A percentile compares a stretch with the other conserved stretches of the same genome.
Evolutionary conservation across 1,139 yeast genomes (phyloP).

Genomic region (Wickerhamomyces sp.): DNA sequence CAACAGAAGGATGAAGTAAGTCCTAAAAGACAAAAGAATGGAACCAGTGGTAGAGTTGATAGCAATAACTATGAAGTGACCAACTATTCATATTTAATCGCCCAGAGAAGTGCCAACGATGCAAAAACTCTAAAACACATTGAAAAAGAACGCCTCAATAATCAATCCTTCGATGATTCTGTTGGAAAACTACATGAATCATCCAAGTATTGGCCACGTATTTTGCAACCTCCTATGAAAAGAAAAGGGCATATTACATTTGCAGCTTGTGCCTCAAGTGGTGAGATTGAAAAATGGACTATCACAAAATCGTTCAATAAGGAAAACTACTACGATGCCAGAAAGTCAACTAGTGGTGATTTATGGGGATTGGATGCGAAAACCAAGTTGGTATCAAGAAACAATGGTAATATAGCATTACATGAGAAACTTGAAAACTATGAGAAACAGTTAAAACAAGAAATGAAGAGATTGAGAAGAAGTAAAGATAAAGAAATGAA

Average conservation of each 20-base stretch:
- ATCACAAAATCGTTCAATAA: slow-evolving; percentile 76
- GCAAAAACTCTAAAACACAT: slow-evolving; percentile 24
- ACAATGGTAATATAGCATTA: slow-evolving; percentile 25
- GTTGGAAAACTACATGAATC: slow-evolving; percentile 33
- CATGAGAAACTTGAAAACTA: slow-evolving; percentile 26
- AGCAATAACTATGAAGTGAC: slow-evolving; percentile 73
- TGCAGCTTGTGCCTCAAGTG: slow-evolving; percentile 77
- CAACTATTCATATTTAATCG: slow-evolving; percentile 70
- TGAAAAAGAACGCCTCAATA: slow-evolving; percentile 21
- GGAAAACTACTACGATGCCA: slow-evolving; percentile 82
- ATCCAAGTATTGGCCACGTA: slow-evolving; percentile 58
- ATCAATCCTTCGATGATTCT: slow-evolving; percentile 7
- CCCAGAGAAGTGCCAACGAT: slow-evolving; percentile 49
- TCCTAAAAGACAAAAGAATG: slow-evolving; percentile 46
- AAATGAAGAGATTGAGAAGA: slow-evolving; percentile 17
- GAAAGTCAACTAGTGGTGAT: slow-evolving; percentile 84
- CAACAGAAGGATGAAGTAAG: slow-evolving; percentile 28
- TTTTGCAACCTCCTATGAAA: slow-evolving; percentile 68
- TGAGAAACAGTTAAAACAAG: slow-evolving; percentile 19
- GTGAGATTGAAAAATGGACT: slow-evolving; percentile 81
- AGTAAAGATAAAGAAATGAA: slow-evolving; percentile 19
- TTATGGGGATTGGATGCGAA: slow-evolving; percentile 83
- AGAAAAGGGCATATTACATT: slow-evolving; percentile 79
- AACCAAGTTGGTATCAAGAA: slow-evolving; percentile 37
- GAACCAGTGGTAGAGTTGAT: slow-evolving; percentile 65